These are phyloP conservation scores for Trichomonas gallinae DNA, from an alignment of 208 protist genomes.

Conservation along the genomic window DNA sequence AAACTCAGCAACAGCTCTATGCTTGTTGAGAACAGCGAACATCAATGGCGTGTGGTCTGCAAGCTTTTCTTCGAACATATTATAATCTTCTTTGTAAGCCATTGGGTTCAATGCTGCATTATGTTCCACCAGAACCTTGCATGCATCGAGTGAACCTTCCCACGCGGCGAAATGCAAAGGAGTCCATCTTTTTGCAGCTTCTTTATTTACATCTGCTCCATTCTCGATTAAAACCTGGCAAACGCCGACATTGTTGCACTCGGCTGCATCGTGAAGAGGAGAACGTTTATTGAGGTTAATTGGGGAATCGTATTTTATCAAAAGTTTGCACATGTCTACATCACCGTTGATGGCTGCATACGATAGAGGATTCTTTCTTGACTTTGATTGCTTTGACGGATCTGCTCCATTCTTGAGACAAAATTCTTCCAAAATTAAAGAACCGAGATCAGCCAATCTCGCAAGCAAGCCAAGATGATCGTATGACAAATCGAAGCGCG, in stretches of 20 bases:
- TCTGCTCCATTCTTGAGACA: neutral
- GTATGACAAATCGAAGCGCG: neutral
- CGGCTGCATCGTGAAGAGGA: neutral
- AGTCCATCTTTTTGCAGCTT: neutral
- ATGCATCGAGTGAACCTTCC: neutral
- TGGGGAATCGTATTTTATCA: neutral
- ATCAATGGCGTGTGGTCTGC: neutral
- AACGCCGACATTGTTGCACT: neutral
- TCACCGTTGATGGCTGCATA: neutral
- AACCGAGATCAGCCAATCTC: neutral
- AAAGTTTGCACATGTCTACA: neutral
- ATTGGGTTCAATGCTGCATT: neutral
- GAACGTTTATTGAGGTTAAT: neutral
- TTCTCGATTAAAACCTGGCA: neutral
- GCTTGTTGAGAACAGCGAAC: neutral
- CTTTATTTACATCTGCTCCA: neutral
- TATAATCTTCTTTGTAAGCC: neutral
- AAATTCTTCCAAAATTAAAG: neutral
- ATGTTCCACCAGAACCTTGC: neutral
- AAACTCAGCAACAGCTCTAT: neutral
- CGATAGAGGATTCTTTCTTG: neutral
- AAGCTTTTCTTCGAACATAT: neutral
- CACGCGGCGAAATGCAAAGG: neutral
- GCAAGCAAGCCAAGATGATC: neutral
- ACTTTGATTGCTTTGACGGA: neutral